phyloP scores from a whole-genome alignment of 225 moss, liverwort and hornwort genomes.

The Antitrichia curtipendula region DNA sequence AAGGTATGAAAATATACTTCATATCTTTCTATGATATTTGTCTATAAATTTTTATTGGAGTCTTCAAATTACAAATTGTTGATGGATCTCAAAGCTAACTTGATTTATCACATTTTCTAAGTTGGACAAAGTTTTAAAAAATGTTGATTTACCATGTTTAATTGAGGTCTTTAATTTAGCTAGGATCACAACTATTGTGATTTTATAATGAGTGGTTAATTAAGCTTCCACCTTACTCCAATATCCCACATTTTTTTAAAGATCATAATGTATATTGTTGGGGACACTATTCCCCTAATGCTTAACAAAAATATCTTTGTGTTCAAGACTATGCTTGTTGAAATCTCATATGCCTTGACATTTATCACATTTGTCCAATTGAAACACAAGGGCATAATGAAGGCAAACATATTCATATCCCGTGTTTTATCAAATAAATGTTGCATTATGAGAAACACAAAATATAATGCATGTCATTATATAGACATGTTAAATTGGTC shows the following conservation, averaged over 20 bases:
- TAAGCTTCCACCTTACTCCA: neutral
- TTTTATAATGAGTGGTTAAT: neutral
- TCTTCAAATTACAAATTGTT: neutral
- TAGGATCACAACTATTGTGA: neutral
- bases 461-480: neutral
- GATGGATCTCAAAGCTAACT: neutral
- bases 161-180: neutral
- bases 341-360: neutral
- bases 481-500: neutral
- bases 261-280: neutral
- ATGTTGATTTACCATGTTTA: neutral
- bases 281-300: neutral
- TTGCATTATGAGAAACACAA: neutral
- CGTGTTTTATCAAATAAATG: neutral
- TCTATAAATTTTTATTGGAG: neutral
- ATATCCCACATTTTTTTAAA: neutral
- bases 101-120: neutral
- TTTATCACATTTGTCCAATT: neutral
- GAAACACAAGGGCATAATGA: accelerated
- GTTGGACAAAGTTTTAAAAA: neutral
- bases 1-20: neutral
- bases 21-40: neutral
- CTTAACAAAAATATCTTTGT: neutral
- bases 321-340: neutral
- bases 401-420: neutral